Evolutionary conservation across 2,329 filamentous ascomycete genomes (phyloP).

Genomic region (Fusarium avenaceum): DNA sequence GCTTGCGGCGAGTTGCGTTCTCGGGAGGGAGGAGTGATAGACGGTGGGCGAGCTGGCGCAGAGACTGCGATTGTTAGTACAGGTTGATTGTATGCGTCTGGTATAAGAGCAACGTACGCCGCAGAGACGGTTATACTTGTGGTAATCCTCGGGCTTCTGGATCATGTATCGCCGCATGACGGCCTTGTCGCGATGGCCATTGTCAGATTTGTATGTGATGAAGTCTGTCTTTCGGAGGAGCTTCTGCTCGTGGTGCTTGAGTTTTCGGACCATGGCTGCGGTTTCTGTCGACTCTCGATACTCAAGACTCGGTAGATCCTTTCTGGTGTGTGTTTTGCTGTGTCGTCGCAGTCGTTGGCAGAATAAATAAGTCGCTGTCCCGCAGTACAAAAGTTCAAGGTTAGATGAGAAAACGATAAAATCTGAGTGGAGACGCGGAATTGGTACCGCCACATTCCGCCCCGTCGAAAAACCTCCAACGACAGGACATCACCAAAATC

Average conservation of each 20-base stretch:
- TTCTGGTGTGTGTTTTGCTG: not conserved
- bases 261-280: slow-evolving; percentile 86
- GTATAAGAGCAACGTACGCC: slow-evolving; percentile 64
- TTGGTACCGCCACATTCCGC: slow-evolving; percentile 44
- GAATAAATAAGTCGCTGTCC: slow-evolving; percentile 11
- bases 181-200: slow-evolving; percentile 83
- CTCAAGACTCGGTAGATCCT: not conserved
- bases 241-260: slow-evolving; percentile 98
- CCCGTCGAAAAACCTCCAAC: slow-evolving; percentile 47
- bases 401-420: slow-evolving; percentile 46
- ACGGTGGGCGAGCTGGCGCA: slow-evolving; percentile 90
- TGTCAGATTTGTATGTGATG: slow-evolving; percentile 91
- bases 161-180: slow-evolving; percentile 91
- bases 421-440: slow-evolving; percentile 49
- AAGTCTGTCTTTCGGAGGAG: slow-evolving; percentile 95
- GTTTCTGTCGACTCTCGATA: not conserved
- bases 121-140: slow-evolving; percentile 74
- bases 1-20: slow-evolving; percentile 82
- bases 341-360: slow-evolving; percentile 1
- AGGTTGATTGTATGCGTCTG: slow-evolving; percentile 39
- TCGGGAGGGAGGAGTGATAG: slow-evolving; percentile 86
- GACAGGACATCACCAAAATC: slow-evolving; percentile 30
- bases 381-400: slow-evolving; percentile 20
- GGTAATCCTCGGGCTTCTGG: slow-evolving; percentile 89
- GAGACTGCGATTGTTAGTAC: slow-evolving; percentile 64